Evolutionary conservation across 331 rosid genomes (phyloP).

Genomic region (Malus hybrid): DNA sequence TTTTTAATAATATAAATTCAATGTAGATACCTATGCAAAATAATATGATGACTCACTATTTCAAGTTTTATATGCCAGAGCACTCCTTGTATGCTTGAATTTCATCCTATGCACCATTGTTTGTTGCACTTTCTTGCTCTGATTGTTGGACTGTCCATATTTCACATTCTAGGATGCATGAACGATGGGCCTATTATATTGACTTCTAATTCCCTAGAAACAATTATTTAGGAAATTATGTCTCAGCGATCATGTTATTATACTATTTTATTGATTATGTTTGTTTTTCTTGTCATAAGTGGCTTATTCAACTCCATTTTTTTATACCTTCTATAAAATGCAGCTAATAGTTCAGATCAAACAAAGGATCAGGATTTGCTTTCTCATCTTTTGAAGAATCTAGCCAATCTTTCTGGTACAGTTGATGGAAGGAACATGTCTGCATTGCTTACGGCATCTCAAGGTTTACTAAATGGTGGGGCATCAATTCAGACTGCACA

Average conservation of each 20-base stretch:
- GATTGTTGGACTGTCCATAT: background rate
- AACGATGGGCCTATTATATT: background rate
- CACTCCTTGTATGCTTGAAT: background rate
- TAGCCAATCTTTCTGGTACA: constrained; percentile 45
- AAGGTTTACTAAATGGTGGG: constrained; percentile 42
- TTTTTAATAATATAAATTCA: too few relatives aligned
- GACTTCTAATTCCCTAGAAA: background rate
- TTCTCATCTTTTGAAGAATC: constrained; percentile 57
- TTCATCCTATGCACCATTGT: background rate
- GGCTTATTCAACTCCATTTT: constrained; percentile 23
- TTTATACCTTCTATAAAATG: constrained; percentile 27
- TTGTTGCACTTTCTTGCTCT: background rate
- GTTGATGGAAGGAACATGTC: constrained; percentile 43
- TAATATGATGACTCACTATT: too few relatives aligned
- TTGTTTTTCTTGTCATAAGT: background rate
- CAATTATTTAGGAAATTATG: background rate
- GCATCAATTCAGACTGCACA: constrained; percentile 28
- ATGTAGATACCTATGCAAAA: too few relatives aligned
- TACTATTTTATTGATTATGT: background rate
- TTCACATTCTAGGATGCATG: background rate
- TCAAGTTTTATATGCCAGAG: background rate
- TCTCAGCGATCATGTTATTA: background rate
- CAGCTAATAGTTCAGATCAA: constrained; percentile 62
- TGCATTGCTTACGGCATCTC: constrained; percentile 44
- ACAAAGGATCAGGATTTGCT: constrained; percentile 60